These are phyloP conservation scores for Orbilia oligospora DNA, from an alignment of 2,329 filamentous ascomycete genomes.

Conservation along the genomic window DNA sequence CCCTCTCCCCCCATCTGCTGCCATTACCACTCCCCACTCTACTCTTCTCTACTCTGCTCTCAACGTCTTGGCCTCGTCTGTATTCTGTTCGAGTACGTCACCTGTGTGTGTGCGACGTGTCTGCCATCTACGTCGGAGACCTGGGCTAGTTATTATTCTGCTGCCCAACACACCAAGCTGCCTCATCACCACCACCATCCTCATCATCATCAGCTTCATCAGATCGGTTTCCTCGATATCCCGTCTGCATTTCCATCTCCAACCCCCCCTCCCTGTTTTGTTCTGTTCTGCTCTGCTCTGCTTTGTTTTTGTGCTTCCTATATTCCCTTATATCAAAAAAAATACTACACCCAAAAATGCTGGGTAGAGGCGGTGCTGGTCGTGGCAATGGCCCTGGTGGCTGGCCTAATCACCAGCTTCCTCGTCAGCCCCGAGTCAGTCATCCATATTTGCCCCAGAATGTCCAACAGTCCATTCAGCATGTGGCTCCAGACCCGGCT, in stretches of 20 bases:
- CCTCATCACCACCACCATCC: neutral
- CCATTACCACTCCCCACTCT: too few species aligned
- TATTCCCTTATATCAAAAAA: neutral
- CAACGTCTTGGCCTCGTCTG: too few species aligned
- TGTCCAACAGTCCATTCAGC: slow-evolving; percentile 10
- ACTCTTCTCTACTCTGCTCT: too few species aligned
- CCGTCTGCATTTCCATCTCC: neutral
- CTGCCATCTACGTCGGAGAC: neutral
- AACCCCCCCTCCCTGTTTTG: neutral
- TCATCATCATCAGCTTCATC: neutral
- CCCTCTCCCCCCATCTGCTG: too few species aligned
- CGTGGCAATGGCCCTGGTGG: neutral
- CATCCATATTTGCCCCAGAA: neutral
- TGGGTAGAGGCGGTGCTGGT: neutral
- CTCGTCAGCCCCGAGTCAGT: neutral
- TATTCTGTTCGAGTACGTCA: too few species aligned
- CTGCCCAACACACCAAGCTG: neutral
- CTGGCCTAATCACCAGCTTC: neutral
- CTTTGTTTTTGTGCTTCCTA: neutral
- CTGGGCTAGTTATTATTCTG: neutral
- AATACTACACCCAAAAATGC: neutral
- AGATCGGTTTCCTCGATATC: neutral
- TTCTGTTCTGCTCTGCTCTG: neutral
- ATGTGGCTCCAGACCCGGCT: slow-evolving; percentile 4
- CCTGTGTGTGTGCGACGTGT: neutral